Evolutionary conservation across 1,284 basidiomycete genomes (phyloP).

Genomic region (Ganoderma leucocontextum): DNA sequence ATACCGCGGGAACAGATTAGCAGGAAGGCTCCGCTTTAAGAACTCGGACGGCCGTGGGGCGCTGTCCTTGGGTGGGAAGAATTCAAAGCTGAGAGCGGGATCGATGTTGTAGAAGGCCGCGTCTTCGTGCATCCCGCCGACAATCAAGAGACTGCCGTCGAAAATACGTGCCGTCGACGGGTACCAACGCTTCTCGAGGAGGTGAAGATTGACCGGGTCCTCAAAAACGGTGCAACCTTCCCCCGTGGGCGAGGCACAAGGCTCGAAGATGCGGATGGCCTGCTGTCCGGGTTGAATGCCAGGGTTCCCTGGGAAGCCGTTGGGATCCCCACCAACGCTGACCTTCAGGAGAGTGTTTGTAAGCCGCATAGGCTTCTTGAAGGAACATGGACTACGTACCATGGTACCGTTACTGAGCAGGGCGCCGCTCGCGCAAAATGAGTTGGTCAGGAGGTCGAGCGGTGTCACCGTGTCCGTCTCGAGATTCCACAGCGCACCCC

Average conservation of each 20-base stretch:
- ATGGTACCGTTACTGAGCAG: constrained; percentile 58
- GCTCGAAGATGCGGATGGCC: constrained; percentile 47
- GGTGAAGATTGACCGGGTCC: constrained; percentile 45
- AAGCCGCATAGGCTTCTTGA: no score
- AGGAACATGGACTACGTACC: constrained; percentile 36
- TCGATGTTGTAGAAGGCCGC: constrained; percentile 50
- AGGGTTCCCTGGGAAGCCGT: constrained; percentile 47
- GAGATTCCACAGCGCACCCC: constrained; percentile 34
- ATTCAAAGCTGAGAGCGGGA: constrained; percentile 59
- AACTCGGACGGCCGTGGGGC: constrained; percentile 55
- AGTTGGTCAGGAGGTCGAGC: constrained; percentile 21
- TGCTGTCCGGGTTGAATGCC: constrained; percentile 37
- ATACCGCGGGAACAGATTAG: constrained; percentile 37
- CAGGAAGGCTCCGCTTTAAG: constrained; percentile 41
- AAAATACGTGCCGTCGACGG: constrained; percentile 49
- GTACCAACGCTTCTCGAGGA: constrained; percentile 51
- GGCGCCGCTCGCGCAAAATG: constrained; percentile 38
- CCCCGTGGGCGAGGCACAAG: constrained; percentile 45
- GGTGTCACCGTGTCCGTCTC: constrained; percentile 37
- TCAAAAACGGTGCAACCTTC: constrained; percentile 49
- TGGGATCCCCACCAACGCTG: constrained; percentile 52
- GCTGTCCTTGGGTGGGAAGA: constrained; percentile 59
- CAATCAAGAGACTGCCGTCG: constrained; percentile 51
- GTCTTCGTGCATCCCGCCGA: constrained; percentile 48
- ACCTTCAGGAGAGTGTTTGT: constrained; percentile 40